Base-by-base conservation (phyloP, 75 land plant species). In the Pseudotsuga menziesii region DNA sequence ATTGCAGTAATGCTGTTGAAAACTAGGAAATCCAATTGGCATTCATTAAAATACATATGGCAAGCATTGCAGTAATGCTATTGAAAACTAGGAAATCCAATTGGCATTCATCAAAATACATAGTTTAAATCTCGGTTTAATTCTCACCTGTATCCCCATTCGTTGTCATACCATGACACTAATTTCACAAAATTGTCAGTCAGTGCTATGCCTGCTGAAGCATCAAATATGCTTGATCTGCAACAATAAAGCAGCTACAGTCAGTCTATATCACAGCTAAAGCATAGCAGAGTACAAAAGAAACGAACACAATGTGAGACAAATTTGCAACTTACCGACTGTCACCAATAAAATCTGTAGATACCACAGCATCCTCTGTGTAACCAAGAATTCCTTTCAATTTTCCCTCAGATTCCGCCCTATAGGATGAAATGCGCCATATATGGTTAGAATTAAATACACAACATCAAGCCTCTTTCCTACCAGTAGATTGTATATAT, bases 161-260 rank as follows among this genome's bases (percentile, higher is more conserved):
- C 95, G 52, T 94, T 94, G 89, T 92, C 95, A 60, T 90, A 92
- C 95, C 96, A 94, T 8, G 96, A 77, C n/a, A 93, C 90, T 8
- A 93, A 78, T 89, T 93, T 93, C 63, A 89, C 84, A 77, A 91
- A 93, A 39, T 77, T 81, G 14, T 87, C 78, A 69, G 58, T 89
- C 80, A 94, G 73, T 0, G 93, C 89, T 72, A 94, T 93, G 56
- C 98, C 98, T 80, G 98, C 98, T 83, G 88, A 88, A 9, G 98
- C 98, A 77, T 95, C 98, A 80, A 94, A 94, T 56, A 94, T 94
- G 89, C 97, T 92, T 39, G 96, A 92, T 80, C 97, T 92, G 84
- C 75, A 67, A 19, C 44, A 12, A 39, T 39, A 20, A 80, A 41
- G n/a, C 32, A 55, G 29, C 27, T 4, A 56, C 26, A 26, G 17